Evolutionary conservation across 2,329 filamentous ascomycete genomes (phyloP).

Genomic region (Pseudogymnoascus sp.): DNA sequence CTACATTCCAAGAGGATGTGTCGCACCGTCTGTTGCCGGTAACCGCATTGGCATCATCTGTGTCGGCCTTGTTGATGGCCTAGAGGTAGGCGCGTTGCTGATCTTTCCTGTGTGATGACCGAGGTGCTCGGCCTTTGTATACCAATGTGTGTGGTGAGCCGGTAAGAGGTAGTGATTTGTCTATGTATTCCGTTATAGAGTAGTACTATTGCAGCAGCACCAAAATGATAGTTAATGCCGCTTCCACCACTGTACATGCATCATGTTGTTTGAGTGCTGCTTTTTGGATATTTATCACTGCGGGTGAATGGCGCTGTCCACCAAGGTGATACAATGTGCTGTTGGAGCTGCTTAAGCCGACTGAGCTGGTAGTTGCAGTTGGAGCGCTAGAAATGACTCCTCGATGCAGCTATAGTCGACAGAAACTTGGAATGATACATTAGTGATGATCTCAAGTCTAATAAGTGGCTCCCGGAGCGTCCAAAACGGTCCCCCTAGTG

Average conservation of each 20-base stretch:
- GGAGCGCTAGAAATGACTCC: not conserved
- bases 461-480: not conserved
- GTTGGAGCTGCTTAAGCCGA: not conserved
- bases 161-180: not conserved
- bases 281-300: not conserved
- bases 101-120: conserved; percentile 24
- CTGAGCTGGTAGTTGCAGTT: not conserved
- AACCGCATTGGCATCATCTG: conserved; percentile 24
- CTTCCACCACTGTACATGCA: not conserved
- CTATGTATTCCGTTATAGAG: not conserved
- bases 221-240: not conserved
- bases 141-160: too few relatives aligned
- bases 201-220: not conserved
- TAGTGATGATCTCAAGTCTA: not conserved
- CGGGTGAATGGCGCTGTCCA: not conserved
- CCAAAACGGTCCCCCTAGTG: not conserved
- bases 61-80: conserved; percentile 26
- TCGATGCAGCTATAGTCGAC: not conserved
- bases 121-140: conserved; percentile 22
- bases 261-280: not conserved
- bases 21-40: not conserved
- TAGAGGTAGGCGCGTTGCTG: conserved; percentile 25
- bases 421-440: not conserved
- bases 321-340: not conserved
- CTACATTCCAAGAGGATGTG: conserved; percentile 28